Conservation (phyloP, 1,139 yeast genomes). For the Groenewaldozyma auringiensis region DNA sequence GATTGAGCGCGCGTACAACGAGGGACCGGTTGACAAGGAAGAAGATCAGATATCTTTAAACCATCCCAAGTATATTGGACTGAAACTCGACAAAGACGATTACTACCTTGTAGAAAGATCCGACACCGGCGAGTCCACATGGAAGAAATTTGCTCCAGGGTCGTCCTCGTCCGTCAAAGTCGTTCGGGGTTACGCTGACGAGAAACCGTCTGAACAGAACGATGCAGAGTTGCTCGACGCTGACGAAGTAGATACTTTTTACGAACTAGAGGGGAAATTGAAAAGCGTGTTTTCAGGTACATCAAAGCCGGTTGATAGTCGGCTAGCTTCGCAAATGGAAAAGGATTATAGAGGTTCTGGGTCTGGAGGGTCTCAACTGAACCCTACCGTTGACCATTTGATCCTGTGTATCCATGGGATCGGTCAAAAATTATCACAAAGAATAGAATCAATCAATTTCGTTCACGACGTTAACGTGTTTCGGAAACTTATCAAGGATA, state of each 20-base stretch:
- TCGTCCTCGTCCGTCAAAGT: conserved; percentile 10
- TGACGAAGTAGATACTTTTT: background rate
- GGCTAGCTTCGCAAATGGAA: conserved; percentile 23
- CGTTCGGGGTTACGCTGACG: conserved; percentile 13
- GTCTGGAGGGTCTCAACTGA: conserved; percentile 12
- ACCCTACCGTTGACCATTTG: conserved; percentile 53
- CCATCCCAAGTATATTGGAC: background rate
- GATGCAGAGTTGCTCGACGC: background rate
- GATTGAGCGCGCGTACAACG: background rate
- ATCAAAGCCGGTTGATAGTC: conserved; percentile 9
- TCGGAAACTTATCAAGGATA: conserved; percentile 50
- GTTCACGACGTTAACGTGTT: conserved; percentile 71
- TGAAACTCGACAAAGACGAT: conserved; percentile 3
- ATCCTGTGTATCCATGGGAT: conserved; percentile 84
- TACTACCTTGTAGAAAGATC: background rate
- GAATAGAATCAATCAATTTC: conserved; percentile 72
- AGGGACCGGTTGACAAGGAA: background rate
- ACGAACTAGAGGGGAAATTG: conserved; percentile 1
- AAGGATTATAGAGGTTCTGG: conserved; percentile 19
- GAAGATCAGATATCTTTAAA: background rate
- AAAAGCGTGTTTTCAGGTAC: background rate
- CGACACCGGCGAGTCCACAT: conserved; percentile 5
- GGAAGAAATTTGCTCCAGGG: conserved; percentile 10
- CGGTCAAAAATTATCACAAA: conserved; percentile 73
- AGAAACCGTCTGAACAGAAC: conserved; percentile 9